Percentiles rank a stretch among this genome's conserved stretches.
phyloP scores from a whole-genome alignment of 176 grass and related monocot species.

The Olyra latifolia region DNA sequence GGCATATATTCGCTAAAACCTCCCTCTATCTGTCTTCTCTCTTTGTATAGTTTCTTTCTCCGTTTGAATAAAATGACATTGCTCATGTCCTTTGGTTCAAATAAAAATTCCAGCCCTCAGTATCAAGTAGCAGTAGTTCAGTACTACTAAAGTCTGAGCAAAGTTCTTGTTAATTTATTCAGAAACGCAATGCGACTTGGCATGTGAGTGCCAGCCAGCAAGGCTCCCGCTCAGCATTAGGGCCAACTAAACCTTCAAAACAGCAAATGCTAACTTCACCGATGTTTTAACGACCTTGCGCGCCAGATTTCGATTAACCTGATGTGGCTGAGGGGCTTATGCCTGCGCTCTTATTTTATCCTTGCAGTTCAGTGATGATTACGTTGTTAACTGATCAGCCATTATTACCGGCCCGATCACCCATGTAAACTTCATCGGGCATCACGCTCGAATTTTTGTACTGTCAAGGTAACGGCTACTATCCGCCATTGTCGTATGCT shows the following conservation, averaged over 20 bases:
- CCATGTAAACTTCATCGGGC: neutral
- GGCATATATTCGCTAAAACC: too few species aligned
- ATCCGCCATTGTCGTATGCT: neutral
- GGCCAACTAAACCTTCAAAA: neutral
- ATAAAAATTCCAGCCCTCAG: neutral
- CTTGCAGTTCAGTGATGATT: neutral
- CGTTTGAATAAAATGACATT: too few species aligned
- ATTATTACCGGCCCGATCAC: neutral
- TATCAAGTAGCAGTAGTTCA: neutral
- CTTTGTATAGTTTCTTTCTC: too few species aligned
- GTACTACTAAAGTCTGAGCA: neutral
- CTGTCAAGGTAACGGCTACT: slow-evolving; percentile 25
- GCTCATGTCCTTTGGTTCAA: too few species aligned
- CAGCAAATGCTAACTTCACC: neutral
- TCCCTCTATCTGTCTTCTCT: too few species aligned
- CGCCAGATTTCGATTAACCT: neutral
- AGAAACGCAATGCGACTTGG: neutral
- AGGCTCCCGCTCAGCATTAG: neutral
- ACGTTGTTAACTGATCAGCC: neutral
- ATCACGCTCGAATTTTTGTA: neutral
- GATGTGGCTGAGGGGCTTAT: neutral
- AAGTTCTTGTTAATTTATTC: neutral
- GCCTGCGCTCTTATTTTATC: neutral
- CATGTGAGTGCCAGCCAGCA: slow-evolving; percentile 19
- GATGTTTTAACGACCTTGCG: neutral